Evolutionary conservation across 1,139 yeast species (phyloP), one percentile per base, ranked within the genome.

Genomic region (Debaryomycetaceae sp.): DNA sequence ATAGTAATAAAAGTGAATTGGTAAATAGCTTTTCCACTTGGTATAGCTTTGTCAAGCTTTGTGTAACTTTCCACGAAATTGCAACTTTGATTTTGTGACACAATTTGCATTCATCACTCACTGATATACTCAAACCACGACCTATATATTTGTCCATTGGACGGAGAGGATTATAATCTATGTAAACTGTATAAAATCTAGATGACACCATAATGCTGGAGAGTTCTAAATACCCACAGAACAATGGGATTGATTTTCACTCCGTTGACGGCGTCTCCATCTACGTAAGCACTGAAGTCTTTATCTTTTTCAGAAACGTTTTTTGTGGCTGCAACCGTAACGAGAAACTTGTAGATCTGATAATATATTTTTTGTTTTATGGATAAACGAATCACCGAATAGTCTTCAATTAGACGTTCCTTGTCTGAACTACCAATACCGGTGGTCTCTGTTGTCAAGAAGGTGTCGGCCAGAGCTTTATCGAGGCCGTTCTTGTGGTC

Each of bases 121-220:
- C 34, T 31, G n/a, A 31, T 17, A 17, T 17, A 17, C 20, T 17
- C 34, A n/a, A 31, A 31, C n/a, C 20, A 17, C 20, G 20, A 17
- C 3, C 37, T 35, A 22, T 37, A 22, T 37, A 37, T 37, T 11
- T 37, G 24, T 20, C 13, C 9, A 34, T 22, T 48, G 69, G 45
- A 17, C 20, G 20, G 4, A 17, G 20, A 17, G 2, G 20, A 17
- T 17, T 17, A 17, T 4, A 17, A 2, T 17, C 20, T 17, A 17
- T 17, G 20, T 17, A 17, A 17, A 17, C 20, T 17, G 20, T 17
- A 17, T 17, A 68, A 66, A 22, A 6, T 36, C 24, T 50, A 69
- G 45, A 69, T 67, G 17, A 70, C 53, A 9, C 75, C 72, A 35
- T 55, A 54, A 42, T 56, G 57, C 50, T 70, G 76, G 42, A 64